phyloP scores from a whole-genome alignment of 1,139 yeast species.

The Meyerozyma elateridarum region DNA sequence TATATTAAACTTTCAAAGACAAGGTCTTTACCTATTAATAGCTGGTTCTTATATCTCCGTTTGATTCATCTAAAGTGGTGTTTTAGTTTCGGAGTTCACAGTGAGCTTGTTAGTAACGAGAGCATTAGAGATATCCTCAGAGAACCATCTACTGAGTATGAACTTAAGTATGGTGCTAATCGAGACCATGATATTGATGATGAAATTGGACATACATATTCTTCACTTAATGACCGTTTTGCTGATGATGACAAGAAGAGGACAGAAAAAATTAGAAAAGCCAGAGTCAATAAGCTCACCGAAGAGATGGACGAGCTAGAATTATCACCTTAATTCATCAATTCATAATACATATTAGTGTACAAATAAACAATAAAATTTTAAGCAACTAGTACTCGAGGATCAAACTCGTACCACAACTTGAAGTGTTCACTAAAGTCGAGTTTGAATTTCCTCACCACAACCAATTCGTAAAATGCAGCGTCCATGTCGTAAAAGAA shows the following conservation, averaged over 20 bases:
- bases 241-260: conserved; percentile 24
- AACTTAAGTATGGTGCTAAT: conserved; percentile 22
- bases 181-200: conserved; percentile 14
- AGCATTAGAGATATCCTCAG: conserved; percentile 39
- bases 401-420: background rate
- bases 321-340: conserved; percentile 2
- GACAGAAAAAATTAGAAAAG: conserved; percentile 30
- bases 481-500: background rate
- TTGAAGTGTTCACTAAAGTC: background rate
- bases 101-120: conserved; percentile 52
- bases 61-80: conserved; percentile 65
- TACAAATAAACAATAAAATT: too few relatives aligned
- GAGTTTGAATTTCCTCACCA: background rate
- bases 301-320: conserved; percentile 26
- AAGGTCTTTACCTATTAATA: conserved; percentile 53
- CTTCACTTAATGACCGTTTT: conserved; percentile 3
- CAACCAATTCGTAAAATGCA: background rate
- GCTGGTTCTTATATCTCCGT: conserved; percentile 64
- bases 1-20: conserved; percentile 53
- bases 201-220: conserved; percentile 14
- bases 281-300: conserved; percentile 29
- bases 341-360: too few relatives aligned
- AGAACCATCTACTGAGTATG: conserved; percentile 35
- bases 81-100: conserved; percentile 64
- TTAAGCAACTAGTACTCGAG: background rate